Percentiles rank a stretch among this genome's conserved stretches.
These are phyloP conservation scores for Penstemon newberryi DNA, from an alignment of 257 asterid species.

Conservation along the genomic window DNA sequence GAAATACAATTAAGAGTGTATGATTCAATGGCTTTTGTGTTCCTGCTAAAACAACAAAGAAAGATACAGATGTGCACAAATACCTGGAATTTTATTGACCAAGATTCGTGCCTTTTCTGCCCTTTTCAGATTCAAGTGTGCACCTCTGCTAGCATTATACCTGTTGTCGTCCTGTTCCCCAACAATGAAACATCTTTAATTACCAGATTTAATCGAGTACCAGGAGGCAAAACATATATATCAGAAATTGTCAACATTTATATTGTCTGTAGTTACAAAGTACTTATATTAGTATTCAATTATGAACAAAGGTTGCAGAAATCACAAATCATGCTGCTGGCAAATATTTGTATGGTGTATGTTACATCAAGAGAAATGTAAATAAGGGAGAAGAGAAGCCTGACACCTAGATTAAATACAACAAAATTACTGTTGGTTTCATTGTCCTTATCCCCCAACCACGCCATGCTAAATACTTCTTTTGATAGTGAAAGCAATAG, in stretches of 20 bases:
- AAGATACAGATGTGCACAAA: neutral
- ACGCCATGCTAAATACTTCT: neutral
- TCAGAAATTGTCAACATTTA: neutral
- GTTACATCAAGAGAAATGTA: neutral
- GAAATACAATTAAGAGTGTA: neutral
- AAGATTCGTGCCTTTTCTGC: slow-evolving; percentile 72
- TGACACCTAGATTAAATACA: neutral
- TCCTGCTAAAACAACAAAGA: too few species aligned
- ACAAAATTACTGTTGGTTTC: neutral
- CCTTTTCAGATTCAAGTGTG: slow-evolving; percentile 74
- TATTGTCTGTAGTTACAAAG: neutral
- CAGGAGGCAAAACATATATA: slow-evolving; percentile 2
- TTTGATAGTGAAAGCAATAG: neutral
- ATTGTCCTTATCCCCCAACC: neutral
- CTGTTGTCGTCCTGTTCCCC: slow-evolving; percentile 65
- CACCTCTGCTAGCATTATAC: slow-evolving; percentile 76
- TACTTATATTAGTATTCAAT: neutral
- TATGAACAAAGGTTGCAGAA: neutral
- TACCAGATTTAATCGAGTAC: neutral
- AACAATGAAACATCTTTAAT: slow-evolving; percentile 16
- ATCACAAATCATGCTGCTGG: slow-evolving; percentile 8
- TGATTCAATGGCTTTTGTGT: neutral
- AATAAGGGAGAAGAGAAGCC: neutral
- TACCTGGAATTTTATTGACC: slow-evolving; percentile 72
- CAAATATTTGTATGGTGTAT: neutral